Base-by-base conservation (phyloP, 1,284 basidiomycete species). In the Pascua guehoae region DNA sequence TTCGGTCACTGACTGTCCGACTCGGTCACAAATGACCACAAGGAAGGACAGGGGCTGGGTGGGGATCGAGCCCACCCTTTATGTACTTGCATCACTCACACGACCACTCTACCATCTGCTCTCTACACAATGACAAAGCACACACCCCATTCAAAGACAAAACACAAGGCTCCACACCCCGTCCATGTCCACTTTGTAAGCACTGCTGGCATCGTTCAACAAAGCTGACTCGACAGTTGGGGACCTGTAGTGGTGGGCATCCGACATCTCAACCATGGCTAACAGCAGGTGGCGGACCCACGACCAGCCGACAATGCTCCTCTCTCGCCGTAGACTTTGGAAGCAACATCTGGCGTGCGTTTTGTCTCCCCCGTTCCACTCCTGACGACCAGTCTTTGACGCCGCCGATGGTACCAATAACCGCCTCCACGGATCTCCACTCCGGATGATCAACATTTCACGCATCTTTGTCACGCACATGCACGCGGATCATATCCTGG, bases 391-490 rank as follows among this genome's bases (percentile, higher is more conserved):
- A 91, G 89, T 94, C 82, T 84, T 94, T 50, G 91, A 94, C 69
- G 88, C 87, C 65, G 89, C 88, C 12, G 91, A 94, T 75, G 91
- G 89, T 10, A 93, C 91, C 2, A 89, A 93, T 66, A 81, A 87
- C 68, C 88, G 88, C 63, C 71, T 96, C 5, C 76, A 62, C 84
- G 88, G 78, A 82, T 84, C 79, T 83, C 85, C 71, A 57, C 62
- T 87, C 45, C 83, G 81, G 60, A 76, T 84, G 46, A 78, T 77
- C 41, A 84, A 81, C 57, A 81, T 93, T 44, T 79, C 79, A 12
- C 88, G 87, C 65, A 84, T 93, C 41, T 92, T 94, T 75, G 81
- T 94, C 54, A 94, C 92, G 0, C 92, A 94, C 68, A 86, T 94
- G 85, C 92, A 95, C 69, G 89, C 85, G 37, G 88, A 91, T 74